phyloP scores from a whole-genome alignment of 208 protist species.

The Acanthamoeba royreba region DNA sequence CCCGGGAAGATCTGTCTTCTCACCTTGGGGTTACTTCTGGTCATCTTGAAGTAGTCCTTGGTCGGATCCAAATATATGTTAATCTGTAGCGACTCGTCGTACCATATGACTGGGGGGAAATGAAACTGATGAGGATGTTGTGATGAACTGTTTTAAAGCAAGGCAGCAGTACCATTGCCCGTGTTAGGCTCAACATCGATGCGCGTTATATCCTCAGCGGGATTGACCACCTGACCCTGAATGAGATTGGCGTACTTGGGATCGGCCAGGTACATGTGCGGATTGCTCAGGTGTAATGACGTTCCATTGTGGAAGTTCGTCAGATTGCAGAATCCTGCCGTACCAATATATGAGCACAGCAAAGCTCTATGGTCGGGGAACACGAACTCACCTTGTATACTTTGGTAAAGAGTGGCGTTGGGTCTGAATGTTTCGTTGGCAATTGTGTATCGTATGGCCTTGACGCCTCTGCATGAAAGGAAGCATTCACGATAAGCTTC shows the following conservation, averaged over 20 bases:
- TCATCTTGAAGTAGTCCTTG: conserved; percentile 36
- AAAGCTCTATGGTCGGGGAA: too few relatives aligned
- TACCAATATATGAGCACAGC: too few relatives aligned
- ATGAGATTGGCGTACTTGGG: background rate
- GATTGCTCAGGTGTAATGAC: background rate
- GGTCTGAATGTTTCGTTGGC: background rate
- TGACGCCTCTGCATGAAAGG: background rate
- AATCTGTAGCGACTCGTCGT: conserved; percentile 26
- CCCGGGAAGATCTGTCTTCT: too few relatives aligned
- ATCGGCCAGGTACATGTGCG: conserved; percentile 47
- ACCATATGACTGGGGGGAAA: background rate
- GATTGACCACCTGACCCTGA: background rate
- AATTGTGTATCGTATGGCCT: background rate
- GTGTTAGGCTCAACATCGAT: conserved; percentile 37
- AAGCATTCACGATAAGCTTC: too few relatives aligned
- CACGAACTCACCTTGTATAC: background rate
- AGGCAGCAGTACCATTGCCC: background rate
- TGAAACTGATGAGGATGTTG: background rate
- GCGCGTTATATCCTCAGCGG: background rate
- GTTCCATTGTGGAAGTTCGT: background rate
- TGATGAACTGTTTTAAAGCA: background rate
- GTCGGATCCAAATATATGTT: conserved; percentile 43
- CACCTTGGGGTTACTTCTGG: background rate
- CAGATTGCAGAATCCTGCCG: conserved; percentile 29
- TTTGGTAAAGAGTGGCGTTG: conserved; percentile 10